A percentile compares a stretch with the other conserved stretches of the same genome.
Conservation (phyloP, 805 yeast species). For the Wickerhamiella sergipiensis region DNA sequence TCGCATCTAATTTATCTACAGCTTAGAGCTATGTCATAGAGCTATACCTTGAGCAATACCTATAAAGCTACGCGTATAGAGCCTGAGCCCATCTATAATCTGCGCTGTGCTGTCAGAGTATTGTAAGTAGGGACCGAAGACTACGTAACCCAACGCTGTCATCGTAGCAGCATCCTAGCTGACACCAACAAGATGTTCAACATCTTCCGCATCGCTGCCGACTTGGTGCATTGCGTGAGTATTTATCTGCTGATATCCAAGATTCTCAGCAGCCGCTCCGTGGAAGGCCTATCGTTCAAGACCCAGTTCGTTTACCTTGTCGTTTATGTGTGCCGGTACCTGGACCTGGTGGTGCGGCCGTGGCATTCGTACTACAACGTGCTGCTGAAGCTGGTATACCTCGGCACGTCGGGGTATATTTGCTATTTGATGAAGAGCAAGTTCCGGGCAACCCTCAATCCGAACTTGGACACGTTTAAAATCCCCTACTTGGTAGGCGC, state of each 20-base stretch:
- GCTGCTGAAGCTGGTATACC: slow-evolving; percentile 68
- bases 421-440: slow-evolving; percentile 54
- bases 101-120: too few species aligned
- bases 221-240: slow-evolving; percentile 69
- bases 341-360: slow-evolving; percentile 38
- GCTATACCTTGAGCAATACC: too few species aligned
- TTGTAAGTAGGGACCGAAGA: too few species aligned
- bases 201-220: slow-evolving; percentile 36
- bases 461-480: slow-evolving; percentile 61
- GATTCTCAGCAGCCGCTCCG: slow-evolving; percentile 48
- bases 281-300: slow-evolving; percentile 76
- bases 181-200: slow-evolving; percentile 12
- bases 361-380: slow-evolving; percentile 53
- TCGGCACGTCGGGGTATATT: slow-evolving; percentile 61
- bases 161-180: neutral
- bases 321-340: slow-evolving; percentile 61
- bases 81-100: too few species aligned
- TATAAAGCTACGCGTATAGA: too few species aligned
- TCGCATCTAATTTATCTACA: neutral
- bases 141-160: too few species aligned
- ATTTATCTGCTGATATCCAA: slow-evolving; percentile 62
- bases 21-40: too few species aligned
- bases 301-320: slow-evolving; percentile 69
- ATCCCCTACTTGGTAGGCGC: slow-evolving; percentile 57
- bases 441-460: slow-evolving; percentile 43